A percentile compares a stretch with the other conserved stretches of the same genome.
Conservation (phyloP, 2,329 filamentous ascomycete genomes). For the Phialophora chinensis region DNA sequence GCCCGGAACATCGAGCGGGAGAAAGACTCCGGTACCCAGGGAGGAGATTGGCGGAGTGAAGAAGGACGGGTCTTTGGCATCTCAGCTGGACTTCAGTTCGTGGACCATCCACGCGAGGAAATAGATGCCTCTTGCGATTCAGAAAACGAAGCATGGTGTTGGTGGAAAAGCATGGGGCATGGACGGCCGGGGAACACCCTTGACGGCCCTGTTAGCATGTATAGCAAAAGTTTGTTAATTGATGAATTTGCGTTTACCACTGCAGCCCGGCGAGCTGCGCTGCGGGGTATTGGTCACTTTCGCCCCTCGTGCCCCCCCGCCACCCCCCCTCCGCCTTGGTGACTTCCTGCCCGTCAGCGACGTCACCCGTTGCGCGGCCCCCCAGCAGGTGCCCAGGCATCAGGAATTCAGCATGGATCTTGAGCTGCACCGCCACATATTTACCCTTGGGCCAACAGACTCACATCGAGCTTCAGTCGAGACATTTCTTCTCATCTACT, state of each 20-base stretch:
- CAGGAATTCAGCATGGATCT: constrained; percentile 30
- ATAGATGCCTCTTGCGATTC: background rate
- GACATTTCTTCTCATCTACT: background rate
- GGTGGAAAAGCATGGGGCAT: constrained; percentile 14
- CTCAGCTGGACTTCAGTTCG: constrained; percentile 36
- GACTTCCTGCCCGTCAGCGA: constrained; percentile 6
- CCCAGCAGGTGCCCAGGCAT: constrained; percentile 26
- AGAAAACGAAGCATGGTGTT: constrained; percentile 31
- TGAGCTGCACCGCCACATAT: constrained; percentile 13
- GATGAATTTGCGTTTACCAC: background rate
- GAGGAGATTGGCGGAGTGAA: constrained; percentile 24
- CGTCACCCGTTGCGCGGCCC: constrained; percentile 16
- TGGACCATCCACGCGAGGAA: constrained; percentile 27
- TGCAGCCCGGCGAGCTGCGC: background rate
- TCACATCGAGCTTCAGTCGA: background rate
- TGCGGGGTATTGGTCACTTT: constrained; percentile 1
- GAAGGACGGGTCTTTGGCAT: constrained; percentile 29
- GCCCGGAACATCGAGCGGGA: constrained; percentile 20
- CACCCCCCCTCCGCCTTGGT: background rate
- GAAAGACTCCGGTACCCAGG: constrained; percentile 32
- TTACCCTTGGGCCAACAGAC: constrained; percentile 2
- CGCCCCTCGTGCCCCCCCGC: background rate
- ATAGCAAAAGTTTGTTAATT: constrained; percentile 27
- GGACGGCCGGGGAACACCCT: constrained; percentile 17
- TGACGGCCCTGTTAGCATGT: constrained; percentile 3